Base-by-base conservation (phyloP, 2,329 filamentous ascomycete genomes). In the Ophiobolus disseminans region DNA sequence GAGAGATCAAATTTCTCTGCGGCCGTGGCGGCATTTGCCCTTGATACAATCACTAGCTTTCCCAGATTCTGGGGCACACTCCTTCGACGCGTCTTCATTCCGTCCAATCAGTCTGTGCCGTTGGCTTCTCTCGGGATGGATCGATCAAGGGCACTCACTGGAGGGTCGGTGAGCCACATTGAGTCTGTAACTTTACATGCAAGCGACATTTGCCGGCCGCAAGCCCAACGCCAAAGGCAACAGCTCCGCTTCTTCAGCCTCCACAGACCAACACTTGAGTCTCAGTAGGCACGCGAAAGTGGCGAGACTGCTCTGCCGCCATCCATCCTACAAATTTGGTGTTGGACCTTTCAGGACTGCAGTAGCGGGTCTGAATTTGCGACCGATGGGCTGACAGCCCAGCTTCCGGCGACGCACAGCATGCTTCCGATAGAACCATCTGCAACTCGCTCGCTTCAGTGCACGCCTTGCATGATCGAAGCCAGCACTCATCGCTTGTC, bases 1-100 rank as follows among this genome's bases (percentile, higher is more conserved):
- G 62, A 69, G 56, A 46, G 51, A 43, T 55, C 52, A 55, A 62
- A 53, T 60, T 57, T 60, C 56, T 60, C 56, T 58, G 55, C 57
- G 60, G 62, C 43, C 56, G 58, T 45, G 46, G 55, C 62, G 58
- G 59, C 57, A 58, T 43, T 50, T 58, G 48, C 56, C 57, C 56
- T 61, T 51, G 55, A 51, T 57, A 58, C 58, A 48, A 50, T 50
- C 46, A 57, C 54, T 57, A 58, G 53, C 52, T 50, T 52, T 31
- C 32, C 50, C 44, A 50, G 43, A 53, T 47, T 48, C 49, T 42
- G 39, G 48, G 47, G 42, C 49, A 48, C 45, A 55, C 52, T 50
- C 49, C 49, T 50, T 60, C 49, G 53, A 60, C 48, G 48, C 54
- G 48, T 44, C 48, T 50, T 38, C 14, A 4, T 9, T 16, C 23